Evolutionary conservation across 108 stramenopile genomes (phyloP).

Genomic region (Pseudonitzschia multiseries): DNA sequence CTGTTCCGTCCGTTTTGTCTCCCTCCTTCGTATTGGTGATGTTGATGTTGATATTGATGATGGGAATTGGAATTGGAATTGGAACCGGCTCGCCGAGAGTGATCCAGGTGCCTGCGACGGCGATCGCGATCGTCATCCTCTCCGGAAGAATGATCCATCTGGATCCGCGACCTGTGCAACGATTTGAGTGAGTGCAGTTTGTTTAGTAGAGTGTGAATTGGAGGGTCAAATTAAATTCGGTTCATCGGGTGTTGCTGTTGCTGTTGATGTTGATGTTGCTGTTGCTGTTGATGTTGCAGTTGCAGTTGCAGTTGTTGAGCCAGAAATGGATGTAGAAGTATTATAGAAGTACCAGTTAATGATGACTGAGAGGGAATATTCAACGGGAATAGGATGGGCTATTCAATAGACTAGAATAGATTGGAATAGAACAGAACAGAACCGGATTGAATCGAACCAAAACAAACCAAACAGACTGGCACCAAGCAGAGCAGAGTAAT

Average conservation of each 20-base stretch:
- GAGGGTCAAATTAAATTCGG: not conserved
- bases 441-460: not conserved
- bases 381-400: too few relatives aligned
- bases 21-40: not conserved
- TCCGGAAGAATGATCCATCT: slow-evolving; percentile 7
- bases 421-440: too few relatives aligned
- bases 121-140: slow-evolving; percentile 1
- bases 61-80: too few relatives aligned
- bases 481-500: not conserved
- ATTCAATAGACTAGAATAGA: too few relatives aligned
- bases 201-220: not conserved
- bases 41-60: too few relatives aligned
- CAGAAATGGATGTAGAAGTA: too few relatives aligned
- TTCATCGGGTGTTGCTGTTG: not conserved
- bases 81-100: not conserved
- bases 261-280: too few relatives aligned
- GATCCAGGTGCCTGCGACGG: not conserved
- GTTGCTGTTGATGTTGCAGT: too few relatives aligned
- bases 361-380: too few relatives aligned
- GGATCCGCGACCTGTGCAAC: not conserved
- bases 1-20: not conserved
- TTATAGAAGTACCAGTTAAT: too few relatives aligned
- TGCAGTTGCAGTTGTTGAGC: too few relatives aligned
- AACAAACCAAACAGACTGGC: not conserved
- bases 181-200: too few relatives aligned